These are phyloP conservation scores for Colletotrichum filicis DNA, from an alignment of 2,329 filamentous ascomycete species.

Conservation along the genomic window DNA sequence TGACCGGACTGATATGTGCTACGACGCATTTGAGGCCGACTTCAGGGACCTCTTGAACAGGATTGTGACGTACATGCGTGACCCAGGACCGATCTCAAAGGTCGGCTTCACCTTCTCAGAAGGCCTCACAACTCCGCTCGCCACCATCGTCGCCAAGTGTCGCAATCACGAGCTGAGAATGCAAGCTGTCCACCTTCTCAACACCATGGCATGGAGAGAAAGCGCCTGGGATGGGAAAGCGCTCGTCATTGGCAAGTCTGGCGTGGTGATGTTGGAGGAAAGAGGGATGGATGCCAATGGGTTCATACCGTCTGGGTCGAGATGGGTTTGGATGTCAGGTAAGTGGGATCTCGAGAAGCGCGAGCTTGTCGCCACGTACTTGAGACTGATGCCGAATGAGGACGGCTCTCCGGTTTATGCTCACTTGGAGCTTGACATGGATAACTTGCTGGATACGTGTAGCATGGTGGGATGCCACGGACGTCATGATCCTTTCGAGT, in stretches of 20 bases:
- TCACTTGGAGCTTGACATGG: conserved; percentile 21
- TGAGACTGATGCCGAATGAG: conserved; percentile 17
- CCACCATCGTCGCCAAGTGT: conserved; percentile 34
- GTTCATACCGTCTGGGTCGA: conserved; percentile 22
- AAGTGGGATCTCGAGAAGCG: conserved; percentile 32
- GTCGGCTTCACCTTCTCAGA: conserved; percentile 27
- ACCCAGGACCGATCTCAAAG: conserved; percentile 3
- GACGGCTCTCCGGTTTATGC: background rate
- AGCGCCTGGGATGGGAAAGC: conserved; percentile 32
- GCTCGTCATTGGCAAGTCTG: conserved; percentile 31
- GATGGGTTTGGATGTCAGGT: conserved; percentile 34
- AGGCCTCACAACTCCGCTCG: conserved; percentile 34
- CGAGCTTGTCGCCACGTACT: conserved; percentile 26
- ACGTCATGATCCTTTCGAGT: conserved; percentile 1
- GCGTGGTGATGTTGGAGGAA: conserved; percentile 36
- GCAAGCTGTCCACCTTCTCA: conserved; percentile 26
- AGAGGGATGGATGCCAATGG: conserved; percentile 30
- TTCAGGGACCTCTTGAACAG: conserved; percentile 30
- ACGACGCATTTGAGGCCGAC: conserved; percentile 33
- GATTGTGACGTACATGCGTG: conserved; percentile 26
- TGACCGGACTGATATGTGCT: conserved; percentile 34
- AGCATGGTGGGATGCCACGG: conserved; percentile 3
- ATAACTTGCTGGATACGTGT: conserved; percentile 12
- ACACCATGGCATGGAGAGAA: conserved; percentile 34
- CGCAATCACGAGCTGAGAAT: conserved; percentile 34